Percentiles rank a stretch among this genome's conserved stretches.
These are phyloP conservation scores for Pestalotiopsis fici DNA, from an alignment of 2,329 filamentous ascomycete genomes.

Conservation along the genomic window DNA sequence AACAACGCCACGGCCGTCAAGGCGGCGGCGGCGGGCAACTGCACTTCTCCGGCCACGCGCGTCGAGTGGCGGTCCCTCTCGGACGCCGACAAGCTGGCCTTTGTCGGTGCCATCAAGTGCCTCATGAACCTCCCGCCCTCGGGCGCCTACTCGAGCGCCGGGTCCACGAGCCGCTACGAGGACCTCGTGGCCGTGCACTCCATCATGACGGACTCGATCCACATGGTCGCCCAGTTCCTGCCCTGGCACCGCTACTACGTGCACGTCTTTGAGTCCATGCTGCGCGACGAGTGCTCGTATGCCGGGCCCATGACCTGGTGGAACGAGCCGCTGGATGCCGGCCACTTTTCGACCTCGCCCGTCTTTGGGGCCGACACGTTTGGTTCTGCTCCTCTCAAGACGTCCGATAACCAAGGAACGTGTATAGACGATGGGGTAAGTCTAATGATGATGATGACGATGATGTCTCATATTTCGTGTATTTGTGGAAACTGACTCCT, in stretches of 20 bases:
- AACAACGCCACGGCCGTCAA: conserved; percentile 10
- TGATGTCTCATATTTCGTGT: neutral
- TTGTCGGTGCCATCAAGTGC: conserved; percentile 34
- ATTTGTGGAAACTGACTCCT: neutral
- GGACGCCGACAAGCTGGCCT: conserved; percentile 27
- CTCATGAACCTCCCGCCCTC: conserved; percentile 30
- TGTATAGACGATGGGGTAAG: conserved; percentile 32
- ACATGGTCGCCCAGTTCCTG: conserved; percentile 36
- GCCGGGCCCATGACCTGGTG: conserved; percentile 37
- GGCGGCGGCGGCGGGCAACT: conserved; percentile 17
- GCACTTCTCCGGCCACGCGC: conserved; percentile 25
- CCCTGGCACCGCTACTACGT: conserved; percentile 41
- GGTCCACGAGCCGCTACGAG: conserved; percentile 33
- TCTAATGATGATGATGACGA: no score
- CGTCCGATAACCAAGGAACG: conserved; percentile 27
- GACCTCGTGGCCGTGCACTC: conserved; percentile 39
- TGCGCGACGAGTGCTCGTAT: conserved; percentile 39
- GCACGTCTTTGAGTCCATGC: conserved; percentile 33
- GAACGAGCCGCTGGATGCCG: conserved; percentile 38
- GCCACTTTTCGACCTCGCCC: conserved; percentile 29
- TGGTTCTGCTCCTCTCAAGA: conserved; percentile 26
- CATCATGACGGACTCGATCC: conserved; percentile 29
- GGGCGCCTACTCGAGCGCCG: conserved; percentile 23
- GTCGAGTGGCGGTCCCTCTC: conserved; percentile 33
- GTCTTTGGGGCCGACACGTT: conserved; percentile 31